Base-by-base conservation (phyloP, 495 filamentous ascomycete species). In the Geoglossum glabrum region DNA sequence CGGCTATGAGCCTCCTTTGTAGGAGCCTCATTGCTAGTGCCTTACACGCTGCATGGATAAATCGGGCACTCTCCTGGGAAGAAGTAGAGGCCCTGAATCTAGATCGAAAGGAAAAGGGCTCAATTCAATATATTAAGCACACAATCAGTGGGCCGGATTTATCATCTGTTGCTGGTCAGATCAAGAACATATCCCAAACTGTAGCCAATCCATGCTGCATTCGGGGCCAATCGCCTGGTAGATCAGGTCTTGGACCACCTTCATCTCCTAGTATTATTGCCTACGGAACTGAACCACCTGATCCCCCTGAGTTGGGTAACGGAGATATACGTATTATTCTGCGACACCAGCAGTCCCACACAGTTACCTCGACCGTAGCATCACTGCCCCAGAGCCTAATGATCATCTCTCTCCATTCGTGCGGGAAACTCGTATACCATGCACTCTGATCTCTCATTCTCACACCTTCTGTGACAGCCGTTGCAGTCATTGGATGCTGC, bases 401-500 rank as follows among this genome's bases (percentile, higher is more conserved):
- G 80, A 83, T 93, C 25, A 82, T 95, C 1, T 97, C 92, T 0
- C 84, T 98, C 51, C 92, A 98, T 67, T 95, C 90, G 21, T 98
- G 92, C 68, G 92, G 92, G 56, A 97, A 96, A 64, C 81, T 98
- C 15, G 79, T 90, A n/a, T 92, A 98, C 64, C 89, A 94, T 64
- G 92, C 86, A 1, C 80, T 98, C 45, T 83, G 86, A 6, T 92
- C 92, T 3, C 74, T 98, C 46, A 68, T 86, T 15, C 65, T 87
- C 36, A 96, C 95, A 64, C 85, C 88, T 1, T 75, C 79, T 28
- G 86, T 97, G 55, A 78, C 82, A 19, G 88, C 87, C 15, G 83
- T 97, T 49, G 92, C 92, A 36, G 85, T 98, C 66, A 86, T 98
- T 45, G 92, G 92, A 36, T 98, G 92, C 72, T 98, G 92, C 72